These are phyloP conservation scores for Trypanosoma congolense DNA, from an alignment of 208 protist genomes.

Conservation along the genomic window DNA sequence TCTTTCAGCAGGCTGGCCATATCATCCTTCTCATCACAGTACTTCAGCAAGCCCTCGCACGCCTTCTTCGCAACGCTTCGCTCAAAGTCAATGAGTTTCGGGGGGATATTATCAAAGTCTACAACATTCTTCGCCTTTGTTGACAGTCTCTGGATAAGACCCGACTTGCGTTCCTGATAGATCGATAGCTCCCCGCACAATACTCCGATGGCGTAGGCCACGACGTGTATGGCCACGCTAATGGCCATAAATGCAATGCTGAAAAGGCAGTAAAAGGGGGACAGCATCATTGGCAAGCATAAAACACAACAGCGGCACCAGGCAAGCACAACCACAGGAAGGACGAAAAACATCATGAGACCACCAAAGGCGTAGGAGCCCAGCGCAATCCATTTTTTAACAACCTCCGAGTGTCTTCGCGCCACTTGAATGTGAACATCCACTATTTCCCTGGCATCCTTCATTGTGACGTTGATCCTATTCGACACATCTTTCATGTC, in stretches of 20 bases:
- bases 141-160: conserved; percentile 27
- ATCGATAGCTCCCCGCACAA: conserved; percentile 22
- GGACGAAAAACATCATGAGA: conserved; percentile 9
- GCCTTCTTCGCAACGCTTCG: background rate
- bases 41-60: conserved; percentile 7
- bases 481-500: too few species aligned
- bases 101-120: conserved; percentile 6
- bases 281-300: conserved; percentile 8
- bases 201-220: conserved; percentile 6
- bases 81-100: background rate
- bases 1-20: too few species aligned
- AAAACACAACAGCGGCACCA: conserved; percentile 10
- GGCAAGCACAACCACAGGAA: conserved; percentile 10
- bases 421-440: background rate
- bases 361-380: conserved; percentile 13
- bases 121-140: conserved; percentile 10
- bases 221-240: conserved; percentile 6
- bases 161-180: conserved; percentile 20
- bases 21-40: conserved; percentile 14
- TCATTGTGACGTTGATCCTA: too few species aligned
- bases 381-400: conserved; percentile 3
- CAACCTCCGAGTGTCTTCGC: background rate
- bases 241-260: conserved; percentile 19
- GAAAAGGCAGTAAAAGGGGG: conserved; percentile 25
- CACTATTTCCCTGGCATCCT: conserved; percentile 1